These are phyloP conservation scores for Leishmania major DNA, from an alignment of 208 protist genomes.

Conservation along the genomic window DNA sequence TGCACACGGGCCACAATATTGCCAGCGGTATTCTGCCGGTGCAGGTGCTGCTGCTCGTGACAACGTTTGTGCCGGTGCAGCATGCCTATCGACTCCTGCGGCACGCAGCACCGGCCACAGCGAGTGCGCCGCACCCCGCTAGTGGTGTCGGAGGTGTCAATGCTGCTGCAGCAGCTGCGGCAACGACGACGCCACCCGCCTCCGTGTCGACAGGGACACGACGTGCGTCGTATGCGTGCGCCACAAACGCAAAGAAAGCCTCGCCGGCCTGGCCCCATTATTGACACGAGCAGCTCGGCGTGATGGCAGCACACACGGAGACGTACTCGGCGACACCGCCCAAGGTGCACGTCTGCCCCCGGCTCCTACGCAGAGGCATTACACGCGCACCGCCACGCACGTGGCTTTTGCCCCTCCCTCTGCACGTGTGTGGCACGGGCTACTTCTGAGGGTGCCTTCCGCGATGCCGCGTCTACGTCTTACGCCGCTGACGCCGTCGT, in stretches of 20 bases:
- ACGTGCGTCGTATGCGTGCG: conserved; percentile 32
- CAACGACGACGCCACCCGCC: not conserved
- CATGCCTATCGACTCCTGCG: conserved; percentile 20
- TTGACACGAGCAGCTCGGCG: not conserved
- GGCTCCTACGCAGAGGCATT: not conserved
- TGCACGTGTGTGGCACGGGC: not conserved
- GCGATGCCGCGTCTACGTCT: not conserved
- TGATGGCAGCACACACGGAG: not conserved
- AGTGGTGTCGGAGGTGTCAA: not conserved
- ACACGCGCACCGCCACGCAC: not conserved
- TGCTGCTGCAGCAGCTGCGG: not conserved
- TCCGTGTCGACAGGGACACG: conserved; percentile 4
- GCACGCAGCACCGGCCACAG: not conserved
- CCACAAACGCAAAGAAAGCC: not conserved
- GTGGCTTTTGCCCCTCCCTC: not conserved
- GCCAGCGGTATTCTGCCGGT: conserved; percentile 65
- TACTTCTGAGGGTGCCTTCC: not conserved
- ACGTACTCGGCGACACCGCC: not conserved
- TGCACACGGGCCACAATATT: conserved; percentile 71
- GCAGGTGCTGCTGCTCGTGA: conserved; percentile 52
- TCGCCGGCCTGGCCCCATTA: not conserved
- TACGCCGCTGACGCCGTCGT: not conserved
- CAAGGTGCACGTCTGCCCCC: not conserved
- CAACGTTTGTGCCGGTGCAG: conserved; percentile 44
- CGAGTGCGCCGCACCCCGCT: not conserved